Evolutionary conservation across 2,329 filamentous ascomycete species (phyloP), one percentile per base, ranked within the genome.

Genomic region (Geosmithia putterillii): DNA sequence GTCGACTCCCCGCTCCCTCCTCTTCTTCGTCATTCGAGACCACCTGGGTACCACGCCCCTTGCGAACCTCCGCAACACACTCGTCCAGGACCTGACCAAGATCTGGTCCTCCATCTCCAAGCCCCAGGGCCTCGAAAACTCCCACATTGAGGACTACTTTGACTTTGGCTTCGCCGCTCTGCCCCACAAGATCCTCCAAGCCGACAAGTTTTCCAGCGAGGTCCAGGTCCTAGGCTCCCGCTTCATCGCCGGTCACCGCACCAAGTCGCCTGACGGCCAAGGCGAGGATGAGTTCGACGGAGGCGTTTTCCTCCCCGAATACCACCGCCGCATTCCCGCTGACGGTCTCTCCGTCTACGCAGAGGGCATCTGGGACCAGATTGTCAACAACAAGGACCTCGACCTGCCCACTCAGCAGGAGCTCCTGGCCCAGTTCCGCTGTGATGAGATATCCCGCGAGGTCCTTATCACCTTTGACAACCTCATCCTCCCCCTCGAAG

Each of bases 11-110:
- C 79, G 89, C 50, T 96, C 90, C 12, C 79, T 98, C 42, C 75
- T 98, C 32, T 96, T 98, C 71, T 98, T 98, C 68, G 92, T 98
- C 52, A 95, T 98, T 56, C 88, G 92, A 62, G 92, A 98, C 61
- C 90, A 95, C 62, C 77, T 96, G 50, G 92, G 92, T 50, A 86
- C 79, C 40, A 98, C 92, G 1, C 92, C 92, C 9, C 74, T 98
- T 23, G 72, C 80, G 49, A 96, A 95, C 62, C 77, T 98, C 43
- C 85, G 88, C 58, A 85, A 86, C 54, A 98, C 92, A 1, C 67
- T 98, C 41, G 72, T 95, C 50, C 86, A 94, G 64, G 92, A 96
- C 61, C 72, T 98, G 48, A 81, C 80, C 42, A 86, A 90, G 59
- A 87, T 98, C 54, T 98, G 92, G 92, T 76, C 83, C 3, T 84